Percentiles rank a stretch among this genome's conserved stretches.
Evolutionary conservation across 2,329 filamentous ascomycete species (phyloP).

Genomic region (Pestalotiopsis sp.): DNA sequence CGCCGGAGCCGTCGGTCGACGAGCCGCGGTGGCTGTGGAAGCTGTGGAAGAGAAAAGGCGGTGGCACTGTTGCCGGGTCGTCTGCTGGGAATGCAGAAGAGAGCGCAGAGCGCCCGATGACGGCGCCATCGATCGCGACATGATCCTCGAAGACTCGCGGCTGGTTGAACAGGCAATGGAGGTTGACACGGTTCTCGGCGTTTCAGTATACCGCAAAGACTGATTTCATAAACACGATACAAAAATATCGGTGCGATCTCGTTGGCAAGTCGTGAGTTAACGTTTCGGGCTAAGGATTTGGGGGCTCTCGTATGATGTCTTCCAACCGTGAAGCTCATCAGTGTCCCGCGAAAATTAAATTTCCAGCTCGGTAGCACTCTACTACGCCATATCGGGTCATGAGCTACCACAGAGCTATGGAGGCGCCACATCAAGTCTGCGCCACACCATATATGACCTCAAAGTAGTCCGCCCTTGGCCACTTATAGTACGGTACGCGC

Average conservation of each 20-base stretch:
- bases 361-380: not conserved
- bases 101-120: constrained; percentile 19
- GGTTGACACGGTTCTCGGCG: not conserved
- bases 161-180: not conserved
- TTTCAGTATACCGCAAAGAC: not conserved
- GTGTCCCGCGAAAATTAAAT: constrained; percentile 7
- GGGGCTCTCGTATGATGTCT: constrained; percentile 1
- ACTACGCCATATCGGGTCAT: not conserved
- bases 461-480: not conserved
- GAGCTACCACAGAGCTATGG: not conserved
- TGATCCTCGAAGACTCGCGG: not conserved
- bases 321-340: not conserved
- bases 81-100: constrained; percentile 20
- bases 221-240: not conserved
- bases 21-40: constrained; percentile 8
- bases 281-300: not conserved
- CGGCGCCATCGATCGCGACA: constrained; percentile 14
- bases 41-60: constrained; percentile 23
- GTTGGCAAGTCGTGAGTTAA: not conserved
- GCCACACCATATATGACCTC: not conserved
- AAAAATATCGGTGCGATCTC: not conserved
- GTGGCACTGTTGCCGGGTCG: constrained; percentile 16
- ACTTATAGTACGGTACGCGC: not conserved
- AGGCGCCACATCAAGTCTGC: not conserved
- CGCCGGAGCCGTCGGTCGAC: not conserved